These are phyloP conservation scores for Bondarzewia mesenterica DNA, from an alignment of 1,284 basidiomycete genomes.

Conservation along the genomic window DNA sequence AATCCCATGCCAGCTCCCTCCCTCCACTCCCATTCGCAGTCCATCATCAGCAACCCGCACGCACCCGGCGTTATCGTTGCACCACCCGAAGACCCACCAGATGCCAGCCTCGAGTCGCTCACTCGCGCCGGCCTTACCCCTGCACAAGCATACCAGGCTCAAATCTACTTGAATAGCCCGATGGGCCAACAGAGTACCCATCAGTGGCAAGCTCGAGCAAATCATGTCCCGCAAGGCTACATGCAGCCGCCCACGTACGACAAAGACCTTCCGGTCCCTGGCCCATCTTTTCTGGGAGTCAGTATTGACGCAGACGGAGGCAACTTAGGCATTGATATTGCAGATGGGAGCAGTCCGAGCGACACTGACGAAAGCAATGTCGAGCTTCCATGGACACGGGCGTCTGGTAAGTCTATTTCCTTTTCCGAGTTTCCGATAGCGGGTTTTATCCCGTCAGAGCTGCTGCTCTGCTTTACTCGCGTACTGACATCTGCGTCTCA, in stretches of 20 bases:
- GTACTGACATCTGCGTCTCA: background rate
- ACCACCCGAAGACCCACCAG: conserved; percentile 47
- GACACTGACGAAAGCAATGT: conserved; percentile 38
- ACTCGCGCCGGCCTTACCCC: conserved; percentile 54
- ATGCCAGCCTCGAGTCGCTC: conserved; percentile 37
- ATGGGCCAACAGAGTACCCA: conserved; percentile 14
- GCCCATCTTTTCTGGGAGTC: conserved; percentile 38
- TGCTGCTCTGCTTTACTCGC: background rate
- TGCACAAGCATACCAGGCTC: conserved; percentile 73
- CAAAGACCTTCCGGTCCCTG: conserved; percentile 17
- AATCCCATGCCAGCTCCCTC: conserved; percentile 15
- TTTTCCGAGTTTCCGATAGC: background rate
- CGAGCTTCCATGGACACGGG: conserved; percentile 55
- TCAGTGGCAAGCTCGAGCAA: conserved; percentile 7
- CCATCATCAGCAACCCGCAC: conserved; percentile 7
- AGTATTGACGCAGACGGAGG: conserved; percentile 44
- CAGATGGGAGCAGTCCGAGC: conserved; percentile 26
- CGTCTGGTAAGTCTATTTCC: conserved; percentile 6
- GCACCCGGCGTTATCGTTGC: conserved; percentile 31
- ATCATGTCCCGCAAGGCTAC: conserved; percentile 13
- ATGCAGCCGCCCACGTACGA: conserved; percentile 2
- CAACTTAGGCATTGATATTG: conserved; percentile 51
- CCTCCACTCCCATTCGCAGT: conserved; percentile 16
- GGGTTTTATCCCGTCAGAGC: background rate
- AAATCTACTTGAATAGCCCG: conserved; percentile 48